Percentiles rank a stretch among this genome's conserved stretches.
phyloP scores from a whole-genome alignment of 768 basidiomycete genomes.

The Artomyces pyxidatus region DNA sequence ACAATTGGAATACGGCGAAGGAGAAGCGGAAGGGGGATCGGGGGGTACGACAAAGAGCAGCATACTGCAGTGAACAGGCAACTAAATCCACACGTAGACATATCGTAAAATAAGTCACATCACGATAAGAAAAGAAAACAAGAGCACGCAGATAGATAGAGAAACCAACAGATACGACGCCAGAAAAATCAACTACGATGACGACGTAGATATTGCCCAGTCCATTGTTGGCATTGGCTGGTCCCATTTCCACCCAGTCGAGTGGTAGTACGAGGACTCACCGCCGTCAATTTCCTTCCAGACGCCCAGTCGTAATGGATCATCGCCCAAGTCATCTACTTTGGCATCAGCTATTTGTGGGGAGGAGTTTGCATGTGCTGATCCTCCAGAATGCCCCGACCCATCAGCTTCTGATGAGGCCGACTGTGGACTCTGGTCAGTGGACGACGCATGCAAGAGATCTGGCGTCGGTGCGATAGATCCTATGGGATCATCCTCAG shows the following conservation, averaged over 20 bases:
- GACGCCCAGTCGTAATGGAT: conserved; percentile 49
- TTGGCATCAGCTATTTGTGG: conserved; percentile 39
- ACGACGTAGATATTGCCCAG: conserved; percentile 57
- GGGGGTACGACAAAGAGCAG: neutral
- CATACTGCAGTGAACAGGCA: neutral
- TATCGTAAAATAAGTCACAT: neutral
- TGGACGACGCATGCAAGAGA: conserved; percentile 58
- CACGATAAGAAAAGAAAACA: neutral
- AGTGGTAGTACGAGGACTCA: conserved; percentile 57
- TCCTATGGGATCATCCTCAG: conserved; percentile 42
- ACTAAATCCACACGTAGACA: conserved; percentile 1
- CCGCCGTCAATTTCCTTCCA: conserved; percentile 72
- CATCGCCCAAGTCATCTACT: conserved; percentile 24
- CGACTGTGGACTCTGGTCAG: conserved; percentile 73
- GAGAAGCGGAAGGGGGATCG: conserved; percentile 4
- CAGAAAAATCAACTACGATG: conserved; percentile 33
- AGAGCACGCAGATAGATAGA: conserved; percentile 11
- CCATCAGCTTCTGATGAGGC: conserved; percentile 46
- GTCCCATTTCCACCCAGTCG: conserved; percentile 66
- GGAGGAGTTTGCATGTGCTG: conserved; percentile 23
- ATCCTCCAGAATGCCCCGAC: conserved; percentile 26
- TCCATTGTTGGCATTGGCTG: conserved; percentile 56
- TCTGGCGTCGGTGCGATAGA: conserved; percentile 74
- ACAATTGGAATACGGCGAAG: neutral
- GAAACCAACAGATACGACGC: conserved; percentile 12